phyloP scores from a whole-genome alignment of 2,329 filamentous ascomycete species.

The Microsporum audouinii region DNA sequence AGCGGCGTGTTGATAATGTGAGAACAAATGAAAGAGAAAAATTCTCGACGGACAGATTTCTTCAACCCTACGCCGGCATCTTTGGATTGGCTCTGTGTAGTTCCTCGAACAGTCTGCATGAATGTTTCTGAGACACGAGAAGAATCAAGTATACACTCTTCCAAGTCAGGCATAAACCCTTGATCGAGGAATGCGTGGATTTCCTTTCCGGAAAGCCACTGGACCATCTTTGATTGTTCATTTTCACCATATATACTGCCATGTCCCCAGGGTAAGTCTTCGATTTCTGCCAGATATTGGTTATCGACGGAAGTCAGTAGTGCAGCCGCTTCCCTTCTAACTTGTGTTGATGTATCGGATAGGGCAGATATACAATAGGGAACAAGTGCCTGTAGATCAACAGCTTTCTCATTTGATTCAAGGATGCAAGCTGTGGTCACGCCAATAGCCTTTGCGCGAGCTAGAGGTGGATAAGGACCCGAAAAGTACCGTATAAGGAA shows the following conservation, averaged over 20 bases:
- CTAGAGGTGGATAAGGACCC: conserved; percentile 56
- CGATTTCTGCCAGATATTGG: conserved; percentile 39
- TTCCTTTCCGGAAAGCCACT: conserved; percentile 50
- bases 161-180: conserved; percentile 61
- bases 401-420: conserved; percentile 39
- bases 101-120: conserved; percentile 47
- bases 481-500: conserved; percentile 69
- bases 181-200: conserved; percentile 51
- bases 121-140: conserved; percentile 57
- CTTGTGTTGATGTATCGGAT: conserved; percentile 60
- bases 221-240: conserved; percentile 37
- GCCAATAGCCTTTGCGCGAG: conserved; percentile 57
- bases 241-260: conserved; percentile 52
- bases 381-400: conserved; percentile 67
- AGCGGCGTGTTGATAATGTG: conserved; percentile 61
- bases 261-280: conserved; percentile 45
- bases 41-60: conserved; percentile 50
- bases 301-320: conserved; percentile 48
- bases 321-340: conserved; percentile 63
- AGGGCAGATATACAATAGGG: conserved; percentile 70
- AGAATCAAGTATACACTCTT: conserved; percentile 75
- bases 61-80: conserved; percentile 42
- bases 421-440: conserved; percentile 47
- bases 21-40: conserved; percentile 61
- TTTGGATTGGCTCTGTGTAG: conserved; percentile 30